phyloP scores from a whole-genome alignment of 306 rosid species.

The Castanea mollissima region DNA sequence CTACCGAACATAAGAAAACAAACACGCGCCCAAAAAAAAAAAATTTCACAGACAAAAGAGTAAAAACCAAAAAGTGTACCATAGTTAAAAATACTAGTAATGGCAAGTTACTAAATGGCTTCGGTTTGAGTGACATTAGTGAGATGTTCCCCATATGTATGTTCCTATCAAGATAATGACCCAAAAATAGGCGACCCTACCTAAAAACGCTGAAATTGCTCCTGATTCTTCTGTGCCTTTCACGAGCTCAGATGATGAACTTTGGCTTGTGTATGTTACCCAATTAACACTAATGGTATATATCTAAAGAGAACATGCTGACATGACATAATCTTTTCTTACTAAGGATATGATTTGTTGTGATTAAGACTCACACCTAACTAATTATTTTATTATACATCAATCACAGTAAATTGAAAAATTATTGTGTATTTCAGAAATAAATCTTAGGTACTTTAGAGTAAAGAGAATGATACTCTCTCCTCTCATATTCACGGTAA shows the following conservation, averaged over 20 bases:
- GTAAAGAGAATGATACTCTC: fast-evolving
- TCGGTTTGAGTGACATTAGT: not conserved
- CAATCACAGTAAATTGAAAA: too few relatives aligned
- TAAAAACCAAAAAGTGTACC: not conserved
- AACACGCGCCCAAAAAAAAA: not conserved
- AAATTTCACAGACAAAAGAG: not conserved
- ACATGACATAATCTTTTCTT: too few relatives aligned
- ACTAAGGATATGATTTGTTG: too few relatives aligned
- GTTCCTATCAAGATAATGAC: not conserved
- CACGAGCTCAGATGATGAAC: not conserved
- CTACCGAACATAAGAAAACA: too few relatives aligned
- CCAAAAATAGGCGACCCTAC: not conserved
- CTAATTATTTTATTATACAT: too few relatives aligned
- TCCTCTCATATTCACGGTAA: fast-evolving
- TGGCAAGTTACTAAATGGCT: not conserved
- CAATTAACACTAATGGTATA: too few relatives aligned
- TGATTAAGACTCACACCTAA: too few relatives aligned
- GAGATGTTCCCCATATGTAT: not conserved
- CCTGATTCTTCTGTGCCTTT: not conserved
- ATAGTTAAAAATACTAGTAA: not conserved
- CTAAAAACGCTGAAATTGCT: not conserved
- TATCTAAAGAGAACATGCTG: too few relatives aligned
- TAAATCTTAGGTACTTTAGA: fast-evolving
- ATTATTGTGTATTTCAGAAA: fast-evolving
- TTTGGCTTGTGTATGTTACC: not conserved